Evolutionary conservation across 768 basidiomycete genomes (phyloP).

Genomic region (Rhizopogon vesiculosus): DNA sequence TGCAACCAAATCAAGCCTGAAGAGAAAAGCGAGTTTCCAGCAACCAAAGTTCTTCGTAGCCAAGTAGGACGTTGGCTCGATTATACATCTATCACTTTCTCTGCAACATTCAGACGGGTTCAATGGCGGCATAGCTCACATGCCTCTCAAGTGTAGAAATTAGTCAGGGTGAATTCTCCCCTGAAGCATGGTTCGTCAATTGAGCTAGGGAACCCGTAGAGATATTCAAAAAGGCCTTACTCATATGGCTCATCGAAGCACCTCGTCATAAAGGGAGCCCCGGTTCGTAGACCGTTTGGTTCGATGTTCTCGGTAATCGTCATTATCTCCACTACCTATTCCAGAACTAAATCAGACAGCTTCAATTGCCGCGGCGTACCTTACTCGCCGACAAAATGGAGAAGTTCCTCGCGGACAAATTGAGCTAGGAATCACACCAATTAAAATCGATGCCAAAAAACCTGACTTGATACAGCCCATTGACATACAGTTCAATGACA

Average conservation of each 20-base stretch:
- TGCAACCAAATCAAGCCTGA: constrained; percentile 12
- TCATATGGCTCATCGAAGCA: constrained; percentile 18
- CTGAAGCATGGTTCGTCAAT: background rate
- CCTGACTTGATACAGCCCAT: no score
- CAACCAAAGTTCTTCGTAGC: constrained; percentile 16
- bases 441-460: no score
- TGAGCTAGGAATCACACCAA: no score
- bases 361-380: no score
- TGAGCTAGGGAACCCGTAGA: background rate
- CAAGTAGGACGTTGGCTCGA: constrained; percentile 18
- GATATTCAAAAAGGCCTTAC: constrained; percentile 10
- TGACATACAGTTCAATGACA: no score
- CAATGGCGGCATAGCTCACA: background rate
- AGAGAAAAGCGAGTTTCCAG: constrained; percentile 4
- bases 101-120: constrained; percentile 12
- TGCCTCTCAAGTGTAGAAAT: constrained; percentile 13
- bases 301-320: no score
- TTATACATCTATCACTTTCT: constrained; percentile 17
- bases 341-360: no score
- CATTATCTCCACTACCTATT: no score
- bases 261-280: constrained; percentile 8
- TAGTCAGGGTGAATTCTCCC: constrained; percentile 4
- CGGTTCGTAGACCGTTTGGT: constrained; percentile 1
- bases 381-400: no score
- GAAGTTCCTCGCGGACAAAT: no score